These are phyloP conservation scores for Triticum turgidum DNA, from an alignment of 176 grass and related monocot genomes.

Conservation along the genomic window DNA sequence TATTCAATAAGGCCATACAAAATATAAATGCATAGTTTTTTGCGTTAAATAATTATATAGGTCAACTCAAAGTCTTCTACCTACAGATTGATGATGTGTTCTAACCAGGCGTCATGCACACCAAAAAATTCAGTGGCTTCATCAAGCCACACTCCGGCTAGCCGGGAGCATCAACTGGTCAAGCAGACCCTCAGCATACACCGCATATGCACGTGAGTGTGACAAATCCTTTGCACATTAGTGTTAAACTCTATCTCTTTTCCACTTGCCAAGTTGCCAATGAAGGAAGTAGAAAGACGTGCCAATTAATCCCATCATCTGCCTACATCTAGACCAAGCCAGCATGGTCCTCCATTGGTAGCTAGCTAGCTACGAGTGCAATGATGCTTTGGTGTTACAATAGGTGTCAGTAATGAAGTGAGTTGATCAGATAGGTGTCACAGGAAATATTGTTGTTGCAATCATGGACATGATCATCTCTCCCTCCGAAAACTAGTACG, in stretches of 20 bases:
- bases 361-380: background rate
- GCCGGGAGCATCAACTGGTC: no score
- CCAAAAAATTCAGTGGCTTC: no score
- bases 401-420: background rate
- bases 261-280: constrained; percentile 1
- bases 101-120: no score
- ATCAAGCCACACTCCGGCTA: no score
- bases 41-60: no score
- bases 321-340: background rate
- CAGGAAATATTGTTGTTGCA: background rate
- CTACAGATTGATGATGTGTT: no score
- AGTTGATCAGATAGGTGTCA: background rate
- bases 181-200: no score
- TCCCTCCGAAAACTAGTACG: background rate
- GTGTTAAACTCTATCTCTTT: background rate
- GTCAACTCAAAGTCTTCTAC: no score
- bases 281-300: background rate
- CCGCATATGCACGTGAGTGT: background rate
- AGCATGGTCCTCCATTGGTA: background rate
- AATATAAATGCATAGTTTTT: no score
- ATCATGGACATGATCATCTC: background rate
- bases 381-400: background rate
- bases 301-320: background rate
- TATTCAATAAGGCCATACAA: no score
- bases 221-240: background rate